These are phyloP conservation scores for Climacium dendroides DNA, from an alignment of 225 moss, liverwort and hornwort species.

Conservation along the genomic window DNA sequence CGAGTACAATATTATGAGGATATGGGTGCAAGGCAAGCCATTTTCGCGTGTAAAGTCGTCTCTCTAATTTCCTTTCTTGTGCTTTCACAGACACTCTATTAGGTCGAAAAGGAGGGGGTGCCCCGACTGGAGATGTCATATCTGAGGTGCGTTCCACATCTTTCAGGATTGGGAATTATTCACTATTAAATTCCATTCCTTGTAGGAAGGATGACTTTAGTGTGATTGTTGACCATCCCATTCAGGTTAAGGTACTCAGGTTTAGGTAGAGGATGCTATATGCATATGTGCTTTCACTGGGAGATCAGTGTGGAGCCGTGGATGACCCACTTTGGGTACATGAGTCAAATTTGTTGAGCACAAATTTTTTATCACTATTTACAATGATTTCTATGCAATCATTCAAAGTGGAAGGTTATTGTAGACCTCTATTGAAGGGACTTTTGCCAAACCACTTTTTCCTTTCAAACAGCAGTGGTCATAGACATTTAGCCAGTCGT, in stretches of 20 bases:
- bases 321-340: background rate
- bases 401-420: background rate
- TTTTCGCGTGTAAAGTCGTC: background rate
- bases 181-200: background rate
- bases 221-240: background rate
- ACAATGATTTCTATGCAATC: background rate
- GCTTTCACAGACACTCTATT: background rate
- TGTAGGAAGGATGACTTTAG: background rate
- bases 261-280: background rate
- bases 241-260: background rate
- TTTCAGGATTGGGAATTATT: background rate
- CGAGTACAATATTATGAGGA: background rate
- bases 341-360: background rate
- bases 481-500: background rate
- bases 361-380: background rate
- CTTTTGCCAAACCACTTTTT: background rate
- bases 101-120: slow-evolving; percentile 5
- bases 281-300: background rate
- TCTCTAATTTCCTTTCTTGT: background rate
- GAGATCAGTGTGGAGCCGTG: background rate
- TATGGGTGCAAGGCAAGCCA: background rate
- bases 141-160: slow-evolving; percentile 7
- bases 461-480: background rate
- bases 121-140: slow-evolving; percentile 8
- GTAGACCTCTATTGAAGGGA: background rate